Conservation (phyloP, 805 yeast species). For the Zygoascus tannicola region DNA sequence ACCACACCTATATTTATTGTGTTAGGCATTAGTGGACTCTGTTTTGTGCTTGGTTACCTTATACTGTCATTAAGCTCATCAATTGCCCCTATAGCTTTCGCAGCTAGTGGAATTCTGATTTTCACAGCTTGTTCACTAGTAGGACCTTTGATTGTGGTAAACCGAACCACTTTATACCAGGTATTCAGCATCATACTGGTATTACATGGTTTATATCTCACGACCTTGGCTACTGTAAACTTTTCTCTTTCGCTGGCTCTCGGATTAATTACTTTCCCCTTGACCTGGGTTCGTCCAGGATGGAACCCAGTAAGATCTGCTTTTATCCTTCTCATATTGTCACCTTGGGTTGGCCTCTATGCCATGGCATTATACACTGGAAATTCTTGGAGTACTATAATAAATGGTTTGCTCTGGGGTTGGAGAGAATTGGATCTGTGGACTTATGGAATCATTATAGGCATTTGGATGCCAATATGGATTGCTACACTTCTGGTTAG, state of each 20-base stretch:
- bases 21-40: not conserved
- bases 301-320: constrained; percentile 9
- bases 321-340: constrained; percentile 33
- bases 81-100: not conserved
- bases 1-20: constrained; percentile 8
- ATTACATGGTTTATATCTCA: constrained; percentile 56
- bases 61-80: constrained; percentile 4
- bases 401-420: constrained; percentile 47
- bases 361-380: constrained; percentile 19
- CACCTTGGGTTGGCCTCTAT: constrained; percentile 41
- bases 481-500: constrained; percentile 23
- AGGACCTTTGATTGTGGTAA: not conserved
- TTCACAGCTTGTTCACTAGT: not conserved
- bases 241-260: constrained; percentile 70
- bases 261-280: constrained; percentile 66
- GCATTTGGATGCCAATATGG: constrained; percentile 87
- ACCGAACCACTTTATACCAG: constrained; percentile 9
- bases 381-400: constrained; percentile 32
- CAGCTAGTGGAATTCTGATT: not conserved
- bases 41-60: constrained; percentile 8
- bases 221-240: constrained; percentile 70
- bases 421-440: constrained; percentile 68
- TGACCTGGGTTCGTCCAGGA: constrained; percentile 48
- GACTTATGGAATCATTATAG: constrained; percentile 70
- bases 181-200: constrained; percentile 38